phyloP scores from a whole-genome alignment of 192 early-diverging fungal species.

The Gigaspora rosea region DNA sequence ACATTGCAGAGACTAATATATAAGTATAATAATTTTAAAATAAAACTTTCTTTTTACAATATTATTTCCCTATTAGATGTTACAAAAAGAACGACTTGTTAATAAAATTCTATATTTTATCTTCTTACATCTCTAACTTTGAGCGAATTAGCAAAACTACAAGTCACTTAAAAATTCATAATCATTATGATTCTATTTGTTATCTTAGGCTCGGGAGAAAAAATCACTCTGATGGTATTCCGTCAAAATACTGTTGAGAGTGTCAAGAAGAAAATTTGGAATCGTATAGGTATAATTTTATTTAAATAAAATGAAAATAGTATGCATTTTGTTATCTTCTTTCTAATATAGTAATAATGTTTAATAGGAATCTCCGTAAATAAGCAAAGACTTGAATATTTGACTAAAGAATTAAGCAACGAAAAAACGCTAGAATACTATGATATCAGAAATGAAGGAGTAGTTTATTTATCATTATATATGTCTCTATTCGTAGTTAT shows the following conservation, averaged over 20 bases:
- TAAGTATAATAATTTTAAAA: too few species aligned
- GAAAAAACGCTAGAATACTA: not conserved
- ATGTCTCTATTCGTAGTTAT: constrained; percentile 51
- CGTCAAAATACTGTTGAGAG: constrained; percentile 73
- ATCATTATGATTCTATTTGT: constrained; percentile 38
- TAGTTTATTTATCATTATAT: not conserved
- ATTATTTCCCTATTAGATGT: not conserved
- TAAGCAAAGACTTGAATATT: not conserved
- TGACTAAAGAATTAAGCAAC: not conserved
- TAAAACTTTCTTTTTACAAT: too few species aligned
- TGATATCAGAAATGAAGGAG: not conserved
- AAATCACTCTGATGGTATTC: constrained; percentile 84
- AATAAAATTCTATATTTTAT: not conserved
- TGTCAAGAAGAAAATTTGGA: constrained; percentile 73
- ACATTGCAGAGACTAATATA: too few species aligned
- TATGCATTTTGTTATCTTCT: not conserved
- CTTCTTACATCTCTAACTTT: not conserved
- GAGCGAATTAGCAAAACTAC: not conserved
- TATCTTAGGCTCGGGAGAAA: constrained; percentile 82
- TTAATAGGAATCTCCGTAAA: not conserved
- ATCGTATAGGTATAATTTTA: not conserved
- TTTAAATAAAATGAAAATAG: not conserved
- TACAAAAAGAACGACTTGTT: not conserved
- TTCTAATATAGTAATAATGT: not conserved
- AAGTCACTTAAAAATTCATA: not conserved